Percentiles rank a stretch among this genome's conserved stretches.
Evolutionary conservation across 2,329 filamentous ascomycete species (phyloP).

Genomic region (Paraphoma chrysanthemicola): DNA sequence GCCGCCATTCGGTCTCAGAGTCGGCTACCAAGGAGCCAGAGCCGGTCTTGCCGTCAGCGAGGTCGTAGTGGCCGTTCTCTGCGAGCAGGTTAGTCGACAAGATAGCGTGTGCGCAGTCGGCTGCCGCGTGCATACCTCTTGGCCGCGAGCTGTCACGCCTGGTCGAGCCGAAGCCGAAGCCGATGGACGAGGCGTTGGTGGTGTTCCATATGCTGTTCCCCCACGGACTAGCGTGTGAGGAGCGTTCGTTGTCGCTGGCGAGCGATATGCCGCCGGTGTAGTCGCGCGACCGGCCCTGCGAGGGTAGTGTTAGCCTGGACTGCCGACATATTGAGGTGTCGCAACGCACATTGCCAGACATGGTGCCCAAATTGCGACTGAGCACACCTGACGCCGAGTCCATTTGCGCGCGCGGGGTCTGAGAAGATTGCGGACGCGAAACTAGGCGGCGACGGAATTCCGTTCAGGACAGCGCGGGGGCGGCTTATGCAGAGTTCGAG

Average conservation of each 20-base stretch:
- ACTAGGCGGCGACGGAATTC: constrained; percentile 8
- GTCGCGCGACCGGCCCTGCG: constrained; percentile 40
- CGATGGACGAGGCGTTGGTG: constrained; percentile 18
- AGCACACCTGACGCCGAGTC: constrained; percentile 20
- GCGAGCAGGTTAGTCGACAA: constrained; percentile 18
- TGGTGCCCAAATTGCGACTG: constrained; percentile 36
- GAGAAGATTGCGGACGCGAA: constrained; percentile 5
- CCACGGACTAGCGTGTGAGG: constrained; percentile 38
- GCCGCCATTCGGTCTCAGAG: constrained; percentile 72
- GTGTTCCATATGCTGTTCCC: constrained; percentile 47
- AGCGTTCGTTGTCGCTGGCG: constrained; percentile 35
- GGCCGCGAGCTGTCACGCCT: constrained; percentile 41
- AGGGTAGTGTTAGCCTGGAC: constrained; percentile 7
- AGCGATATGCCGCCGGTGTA: constrained; percentile 36
- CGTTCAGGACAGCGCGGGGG: constrained; percentile 21
- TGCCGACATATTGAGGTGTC: neutral
- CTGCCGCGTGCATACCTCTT: constrained; percentile 32
- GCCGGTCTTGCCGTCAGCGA: constrained; percentile 66
- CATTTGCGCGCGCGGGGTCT: constrained; percentile 18
- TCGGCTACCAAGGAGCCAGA: constrained; percentile 73
- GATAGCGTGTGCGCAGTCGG: neutral
- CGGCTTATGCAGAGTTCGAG: constrained; percentile 28
- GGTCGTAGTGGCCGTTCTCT: constrained; percentile 44
- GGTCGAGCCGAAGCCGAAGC: constrained; percentile 36
- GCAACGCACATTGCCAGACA: constrained; percentile 41